Evolutionary conservation across 2,329 filamentous ascomycete genomes (phyloP).

Genomic region (Fusarium torreyae): DNA sequence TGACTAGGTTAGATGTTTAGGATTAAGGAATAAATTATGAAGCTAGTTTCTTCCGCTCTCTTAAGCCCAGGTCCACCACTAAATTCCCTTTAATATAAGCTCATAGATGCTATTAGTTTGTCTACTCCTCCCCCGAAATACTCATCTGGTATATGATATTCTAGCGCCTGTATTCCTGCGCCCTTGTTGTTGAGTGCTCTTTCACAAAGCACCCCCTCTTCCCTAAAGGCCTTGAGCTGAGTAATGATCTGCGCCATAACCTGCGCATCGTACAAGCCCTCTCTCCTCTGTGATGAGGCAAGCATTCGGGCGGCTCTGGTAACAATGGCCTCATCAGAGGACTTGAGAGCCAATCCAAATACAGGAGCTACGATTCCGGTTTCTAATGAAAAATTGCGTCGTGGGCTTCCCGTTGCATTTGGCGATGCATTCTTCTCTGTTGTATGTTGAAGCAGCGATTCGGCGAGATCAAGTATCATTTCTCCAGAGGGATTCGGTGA

Average conservation of each 20-base stretch:
- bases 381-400: conserved; percentile 38
- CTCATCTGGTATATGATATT: conserved; percentile 7
- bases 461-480: conserved; percentile 18
- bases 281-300: conserved; percentile 21
- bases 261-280: conserved; percentile 38
- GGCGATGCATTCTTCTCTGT: conserved; percentile 7
- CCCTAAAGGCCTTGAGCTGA: not conserved
- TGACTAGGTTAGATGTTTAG: too few species aligned
- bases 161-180: not conserved
- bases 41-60: too few species aligned
- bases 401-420: conserved; percentile 13
- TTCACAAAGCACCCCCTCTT: not conserved
- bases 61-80: too few species aligned
- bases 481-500: conserved; percentile 22
- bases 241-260: conserved; percentile 22
- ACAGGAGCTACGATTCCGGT: conserved; percentile 37
- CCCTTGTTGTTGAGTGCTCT: not conserved
- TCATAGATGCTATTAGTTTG: conserved; percentile 19
- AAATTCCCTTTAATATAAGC: not conserved
- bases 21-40: too few species aligned
- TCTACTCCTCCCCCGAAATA: conserved; percentile 21
- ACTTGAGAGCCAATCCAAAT: conserved; percentile 37
- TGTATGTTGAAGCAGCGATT: conserved; percentile 14
- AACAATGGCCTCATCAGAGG: conserved; percentile 25
- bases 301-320: conserved; percentile 26